phyloP scores from a whole-genome alignment of 176 grass and related monocot species.

The Oryza meridionalis region DNA sequence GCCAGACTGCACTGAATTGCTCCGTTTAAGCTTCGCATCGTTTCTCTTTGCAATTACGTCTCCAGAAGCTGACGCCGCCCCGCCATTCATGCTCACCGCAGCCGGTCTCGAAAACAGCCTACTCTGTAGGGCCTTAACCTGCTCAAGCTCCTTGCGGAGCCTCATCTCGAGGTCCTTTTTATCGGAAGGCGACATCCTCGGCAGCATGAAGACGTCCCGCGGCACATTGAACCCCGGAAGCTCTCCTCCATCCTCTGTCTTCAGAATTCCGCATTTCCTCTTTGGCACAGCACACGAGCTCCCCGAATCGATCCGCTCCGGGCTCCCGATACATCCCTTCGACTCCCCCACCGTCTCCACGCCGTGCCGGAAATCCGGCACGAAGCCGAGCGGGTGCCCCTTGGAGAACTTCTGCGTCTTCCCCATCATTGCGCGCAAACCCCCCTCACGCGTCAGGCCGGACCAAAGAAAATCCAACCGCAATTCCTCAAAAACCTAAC shows the following conservation, averaged over 20 bases:
- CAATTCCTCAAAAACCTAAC: constrained; percentile 54
- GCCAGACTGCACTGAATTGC: constrained; percentile 53
- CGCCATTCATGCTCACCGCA: constrained; percentile 41
- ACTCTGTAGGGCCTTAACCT: constrained; percentile 58
- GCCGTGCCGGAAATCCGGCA: constrained; percentile 75
- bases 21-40: constrained; percentile 47
- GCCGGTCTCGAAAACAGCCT: constrained; percentile 46
- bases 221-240: constrained; percentile 49
- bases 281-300: constrained; percentile 65
- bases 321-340: constrained; percentile 53
- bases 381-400: constrained; percentile 72
- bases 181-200: constrained; percentile 53
- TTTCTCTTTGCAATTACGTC: constrained; percentile 49
- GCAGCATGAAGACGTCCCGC: constrained; percentile 53
- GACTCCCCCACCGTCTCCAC: constrained; percentile 77
- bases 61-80: constrained; percentile 2
- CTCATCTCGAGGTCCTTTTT: constrained; percentile 63
- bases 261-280: constrained; percentile 66
- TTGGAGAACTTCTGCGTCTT: constrained; percentile 93
- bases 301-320: constrained; percentile 61
- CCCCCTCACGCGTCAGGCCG: constrained; percentile 23
- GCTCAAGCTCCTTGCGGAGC: constrained; percentile 65
- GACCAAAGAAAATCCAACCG: constrained; percentile 26
- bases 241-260: constrained; percentile 21
- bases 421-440: constrained; percentile 65